Evolutionary conservation across 176 grass and related monocot genomes (phyloP).

Genomic region (Ampelocalamus luodianensis): DNA sequence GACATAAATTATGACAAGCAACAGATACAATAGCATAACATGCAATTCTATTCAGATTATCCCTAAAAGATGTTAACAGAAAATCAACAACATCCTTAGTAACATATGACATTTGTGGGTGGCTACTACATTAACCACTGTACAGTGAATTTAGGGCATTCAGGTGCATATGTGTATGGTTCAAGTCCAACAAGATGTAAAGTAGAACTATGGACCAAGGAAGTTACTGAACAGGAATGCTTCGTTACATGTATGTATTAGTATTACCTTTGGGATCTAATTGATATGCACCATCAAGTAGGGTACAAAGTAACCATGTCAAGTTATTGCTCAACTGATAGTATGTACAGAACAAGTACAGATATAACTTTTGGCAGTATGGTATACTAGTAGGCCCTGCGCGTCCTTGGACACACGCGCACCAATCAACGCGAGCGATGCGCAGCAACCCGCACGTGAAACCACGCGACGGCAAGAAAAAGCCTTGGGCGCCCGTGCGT

Average conservation of each 20-base stretch:
- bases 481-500: too few relatives aligned
- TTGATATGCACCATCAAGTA: background rate
- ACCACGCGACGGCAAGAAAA: too few relatives aligned
- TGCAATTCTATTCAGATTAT: background rate
- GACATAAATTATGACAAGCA: background rate
- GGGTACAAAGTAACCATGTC: background rate
- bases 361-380: background rate
- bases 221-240: background rate
- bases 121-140: conserved; percentile 1
- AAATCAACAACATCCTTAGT: background rate
- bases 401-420: too few relatives aligned
- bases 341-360: background rate
- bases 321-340: background rate
- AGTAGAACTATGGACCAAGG: background rate
- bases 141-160: conserved; percentile 1
- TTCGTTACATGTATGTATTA: background rate
- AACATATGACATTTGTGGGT: background rate
- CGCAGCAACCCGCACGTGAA: too few relatives aligned
- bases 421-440: too few relatives aligned
- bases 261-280: background rate
- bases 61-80: conserved; percentile 12
- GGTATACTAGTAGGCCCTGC: too few relatives aligned
- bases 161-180: background rate
- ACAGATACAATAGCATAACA: conserved; percentile 12
- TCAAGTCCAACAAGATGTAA: background rate